A percentile compares a stretch with the other conserved stretches of the same genome.
phyloP scores from a whole-genome alignment of 352 stramenopile genomes.

The Globisporangium nagaii region DNA sequence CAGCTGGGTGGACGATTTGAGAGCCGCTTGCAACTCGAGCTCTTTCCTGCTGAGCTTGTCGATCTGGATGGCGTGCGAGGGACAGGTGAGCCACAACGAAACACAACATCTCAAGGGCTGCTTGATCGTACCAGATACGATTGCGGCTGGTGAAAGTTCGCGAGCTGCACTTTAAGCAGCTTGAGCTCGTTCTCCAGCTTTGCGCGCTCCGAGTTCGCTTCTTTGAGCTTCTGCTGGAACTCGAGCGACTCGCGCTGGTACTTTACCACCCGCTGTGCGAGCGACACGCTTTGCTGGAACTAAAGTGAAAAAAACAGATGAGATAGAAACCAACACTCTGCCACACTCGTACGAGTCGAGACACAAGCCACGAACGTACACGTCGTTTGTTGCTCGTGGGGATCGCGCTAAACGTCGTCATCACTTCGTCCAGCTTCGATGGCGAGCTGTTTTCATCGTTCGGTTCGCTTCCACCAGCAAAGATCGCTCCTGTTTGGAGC shows the following conservation, averaged over 20 bases:
- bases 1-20: conserved; percentile 16
- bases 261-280: conserved; percentile 69
- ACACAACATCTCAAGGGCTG: too few species aligned
- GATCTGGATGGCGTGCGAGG: too few species aligned
- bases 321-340: not conserved
- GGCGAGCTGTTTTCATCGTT: not conserved
- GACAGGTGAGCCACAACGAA: too few species aligned
- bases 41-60: conserved; percentile 52
- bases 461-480: not conserved
- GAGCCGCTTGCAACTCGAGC: conserved; percentile 30
- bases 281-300: conserved; percentile 71
- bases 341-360: not conserved
- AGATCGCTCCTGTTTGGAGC: conserved; percentile 50
- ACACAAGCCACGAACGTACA: conserved; percentile 19
- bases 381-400: conserved; percentile 58
- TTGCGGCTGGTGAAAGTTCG: conserved; percentile 62
- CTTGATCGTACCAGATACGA: conserved; percentile 56
- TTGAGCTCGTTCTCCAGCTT: conserved; percentile 24
- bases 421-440: conserved; percentile 33
- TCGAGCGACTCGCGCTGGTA: conserved; percentile 46
- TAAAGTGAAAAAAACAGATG: conserved; percentile 8
- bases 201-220: conserved; percentile 19
- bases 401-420: conserved; percentile 62
- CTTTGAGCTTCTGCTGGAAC: conserved; percentile 30
- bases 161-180: conserved; percentile 31